Percentiles rank a stretch among this genome's conserved stretches.
Evolutionary conservation across 768 basidiomycete genomes (phyloP).

Genomic region (Leccinum incarnatum): DNA sequence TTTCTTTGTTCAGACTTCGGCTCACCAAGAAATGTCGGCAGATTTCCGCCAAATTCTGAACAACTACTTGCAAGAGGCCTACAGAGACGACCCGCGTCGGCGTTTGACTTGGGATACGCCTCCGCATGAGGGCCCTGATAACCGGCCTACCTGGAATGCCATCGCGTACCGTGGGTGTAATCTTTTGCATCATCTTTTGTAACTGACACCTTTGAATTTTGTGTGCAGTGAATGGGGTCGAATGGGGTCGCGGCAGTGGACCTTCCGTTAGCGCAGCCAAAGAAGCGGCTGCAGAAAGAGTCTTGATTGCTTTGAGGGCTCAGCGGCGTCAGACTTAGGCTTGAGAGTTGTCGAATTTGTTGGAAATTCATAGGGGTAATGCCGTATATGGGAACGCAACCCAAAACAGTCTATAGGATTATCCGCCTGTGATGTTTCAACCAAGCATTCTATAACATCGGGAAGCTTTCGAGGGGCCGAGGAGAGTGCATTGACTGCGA

Average conservation of each 20-base stretch:
- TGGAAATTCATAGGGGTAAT: slow-evolving; percentile 13
- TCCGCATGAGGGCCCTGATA: slow-evolving; percentile 12
- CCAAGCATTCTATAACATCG: neutral
- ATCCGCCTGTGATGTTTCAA: slow-evolving; percentile 1
- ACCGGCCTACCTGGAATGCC: slow-evolving; percentile 24
- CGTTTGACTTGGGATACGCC: slow-evolving; percentile 20
- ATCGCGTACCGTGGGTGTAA: slow-evolving; percentile 21
- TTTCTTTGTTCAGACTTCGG: neutral
- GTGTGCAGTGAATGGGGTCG: slow-evolving; percentile 17
- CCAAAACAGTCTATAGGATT: slow-evolving; percentile 10
- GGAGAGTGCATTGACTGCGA: neutral
- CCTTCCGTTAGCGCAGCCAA: slow-evolving; percentile 17
- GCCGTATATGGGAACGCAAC: slow-evolving; percentile 10
- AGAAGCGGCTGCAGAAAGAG: slow-evolving; percentile 21
- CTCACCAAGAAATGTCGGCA: slow-evolving; percentile 5
- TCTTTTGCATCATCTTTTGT: neutral
- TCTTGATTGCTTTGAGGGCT: slow-evolving; percentile 13
- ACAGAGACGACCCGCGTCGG: slow-evolving; percentile 13
- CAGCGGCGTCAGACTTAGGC: neutral
- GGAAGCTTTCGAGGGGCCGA: neutral
- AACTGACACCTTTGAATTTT: neutral
- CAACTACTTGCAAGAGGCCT: slow-evolving; percentile 19
- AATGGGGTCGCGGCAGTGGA: slow-evolving; percentile 24
- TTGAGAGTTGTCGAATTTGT: neutral
- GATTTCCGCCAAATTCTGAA: slow-evolving; percentile 24